Evolutionary conservation across 495 filamentous ascomycete genomes (phyloP).

Genomic region (Parmelia sp.): DNA sequence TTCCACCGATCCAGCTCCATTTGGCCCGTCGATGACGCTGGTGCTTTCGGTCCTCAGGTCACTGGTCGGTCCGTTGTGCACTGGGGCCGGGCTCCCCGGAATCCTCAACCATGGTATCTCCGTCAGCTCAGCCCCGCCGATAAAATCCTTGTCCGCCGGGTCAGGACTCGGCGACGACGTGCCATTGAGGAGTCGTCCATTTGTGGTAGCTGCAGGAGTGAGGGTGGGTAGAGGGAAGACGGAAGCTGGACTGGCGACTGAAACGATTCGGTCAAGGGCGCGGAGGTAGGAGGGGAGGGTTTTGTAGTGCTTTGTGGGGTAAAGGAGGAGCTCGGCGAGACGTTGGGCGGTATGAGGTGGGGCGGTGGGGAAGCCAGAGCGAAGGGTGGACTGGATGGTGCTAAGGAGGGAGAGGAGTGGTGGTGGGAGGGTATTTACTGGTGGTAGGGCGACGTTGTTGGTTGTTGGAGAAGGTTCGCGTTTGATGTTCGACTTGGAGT

Average conservation of each 20-base stretch:
- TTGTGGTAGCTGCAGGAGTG: slow-evolving; percentile 33
- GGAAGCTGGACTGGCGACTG: slow-evolving; percentile 75
- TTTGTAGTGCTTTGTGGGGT: slow-evolving; percentile 70
- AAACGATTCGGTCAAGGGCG: slow-evolving; percentile 84
- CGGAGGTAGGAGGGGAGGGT: slow-evolving; percentile 78
- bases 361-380: slow-evolving; percentile 57
- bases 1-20: slow-evolving; percentile 63
- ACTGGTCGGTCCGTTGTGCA: slow-evolving; percentile 6
- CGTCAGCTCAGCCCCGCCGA: slow-evolving; percentile 87
- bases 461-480: slow-evolving; percentile 36
- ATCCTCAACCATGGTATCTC: slow-evolving; percentile 81
- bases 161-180: slow-evolving; percentile 22
- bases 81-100: slow-evolving; percentile 31
- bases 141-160: slow-evolving; percentile 66
- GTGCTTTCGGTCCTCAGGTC: slow-evolving; percentile 57
- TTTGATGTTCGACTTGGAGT: slow-evolving; percentile 32
- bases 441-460: slow-evolving; percentile 29
- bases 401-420: slow-evolving; percentile 56
- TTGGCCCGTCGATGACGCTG: slow-evolving; percentile 63
- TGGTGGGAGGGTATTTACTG: slow-evolving; percentile 51
- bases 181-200: slow-evolving; percentile 35
- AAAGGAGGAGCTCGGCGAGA: slow-evolving; percentile 80
- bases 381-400: slow-evolving; percentile 62
- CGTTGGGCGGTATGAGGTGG: slow-evolving; percentile 93
- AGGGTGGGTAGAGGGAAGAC: slow-evolving; percentile 74